Conservation (phyloP, 495 filamentous ascomycete genomes). For the Daldinia concentrica region DNA sequence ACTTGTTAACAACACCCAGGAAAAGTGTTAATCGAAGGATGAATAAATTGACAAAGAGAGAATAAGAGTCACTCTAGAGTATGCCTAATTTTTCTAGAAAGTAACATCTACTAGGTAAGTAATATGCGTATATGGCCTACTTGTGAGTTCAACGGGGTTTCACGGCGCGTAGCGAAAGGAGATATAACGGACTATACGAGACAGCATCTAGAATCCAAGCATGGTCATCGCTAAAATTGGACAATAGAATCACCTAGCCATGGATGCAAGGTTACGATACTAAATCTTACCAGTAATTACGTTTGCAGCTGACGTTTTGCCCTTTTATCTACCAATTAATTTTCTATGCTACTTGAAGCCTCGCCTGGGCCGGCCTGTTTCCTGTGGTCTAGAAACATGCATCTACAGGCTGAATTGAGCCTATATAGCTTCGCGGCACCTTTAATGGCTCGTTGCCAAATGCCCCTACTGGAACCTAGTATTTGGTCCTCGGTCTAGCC, state of each 20-base stretch:
- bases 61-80: neutral
- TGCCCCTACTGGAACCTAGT: constrained; percentile 10
- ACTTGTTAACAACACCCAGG: neutral
- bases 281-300: neutral
- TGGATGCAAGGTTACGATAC: neutral
- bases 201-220: neutral
- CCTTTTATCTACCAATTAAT: constrained; percentile 10
- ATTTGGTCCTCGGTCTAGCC: constrained; percentile 21
- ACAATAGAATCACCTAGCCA: constrained; percentile 8
- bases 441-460: constrained; percentile 14
- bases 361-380: constrained; percentile 26
- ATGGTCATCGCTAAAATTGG: constrained; percentile 3
- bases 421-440: constrained; percentile 27
- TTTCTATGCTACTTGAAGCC: constrained; percentile 14
- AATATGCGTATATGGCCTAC: neutral
- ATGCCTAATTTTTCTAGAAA: neutral
- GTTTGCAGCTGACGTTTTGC: constrained; percentile 13
- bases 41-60: neutral
- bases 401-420: constrained; percentile 32
- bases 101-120: neutral
- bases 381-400: constrained; percentile 27
- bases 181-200: neutral
- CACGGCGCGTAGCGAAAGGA: neutral
- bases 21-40: neutral
- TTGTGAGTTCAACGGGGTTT: neutral